Evolutionary conservation across 495 filamentous ascomycete species (phyloP).

Genomic region (Physcia stellaris): DNA sequence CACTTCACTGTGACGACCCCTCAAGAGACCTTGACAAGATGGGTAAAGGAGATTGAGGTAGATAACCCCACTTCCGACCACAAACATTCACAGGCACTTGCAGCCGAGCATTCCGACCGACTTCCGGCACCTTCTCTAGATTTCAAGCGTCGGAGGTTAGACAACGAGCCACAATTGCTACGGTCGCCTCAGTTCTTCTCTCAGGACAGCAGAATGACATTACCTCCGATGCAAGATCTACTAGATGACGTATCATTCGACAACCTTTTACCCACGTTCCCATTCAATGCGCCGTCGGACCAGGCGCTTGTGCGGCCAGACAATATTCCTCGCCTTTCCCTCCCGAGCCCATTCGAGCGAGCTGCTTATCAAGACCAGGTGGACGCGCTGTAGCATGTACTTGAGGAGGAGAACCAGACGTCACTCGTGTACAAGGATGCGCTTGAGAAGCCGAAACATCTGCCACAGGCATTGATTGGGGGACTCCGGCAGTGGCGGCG

Average conservation of each 20-base stretch:
- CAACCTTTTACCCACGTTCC: conserved; percentile 1
- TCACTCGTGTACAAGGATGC: too few relatives aligned
- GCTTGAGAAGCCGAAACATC: too few relatives aligned
- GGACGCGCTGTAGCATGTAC: conserved; percentile 5
- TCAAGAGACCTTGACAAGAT: neutral
- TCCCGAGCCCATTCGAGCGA: neutral
- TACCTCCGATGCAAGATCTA: too few relatives aligned
- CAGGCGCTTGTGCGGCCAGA: conserved; percentile 4
- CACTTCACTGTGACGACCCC: conserved; percentile 1
- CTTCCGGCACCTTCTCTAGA: too few relatives aligned
- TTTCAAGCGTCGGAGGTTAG: too few relatives aligned
- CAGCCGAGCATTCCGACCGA: too few relatives aligned
- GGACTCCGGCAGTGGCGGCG: too few relatives aligned
- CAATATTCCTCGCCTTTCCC: conserved; percentile 1
- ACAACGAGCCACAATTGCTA: too few relatives aligned
- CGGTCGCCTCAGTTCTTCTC: too few relatives aligned
- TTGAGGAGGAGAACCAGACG: conserved; percentile 1
- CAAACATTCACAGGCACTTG: too few relatives aligned
- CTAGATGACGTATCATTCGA: conserved; percentile 6
- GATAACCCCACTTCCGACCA: neutral
- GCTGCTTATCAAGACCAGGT: conserved; percentile 7
- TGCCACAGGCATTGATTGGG: too few relatives aligned
- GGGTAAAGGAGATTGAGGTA: conserved; percentile 3
- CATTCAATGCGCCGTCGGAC: neutral
- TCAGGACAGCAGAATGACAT: too few relatives aligned